phyloP scores from a whole-genome alignment of 2,329 filamentous ascomycete species.

The Exophiala bonariae region DNA sequence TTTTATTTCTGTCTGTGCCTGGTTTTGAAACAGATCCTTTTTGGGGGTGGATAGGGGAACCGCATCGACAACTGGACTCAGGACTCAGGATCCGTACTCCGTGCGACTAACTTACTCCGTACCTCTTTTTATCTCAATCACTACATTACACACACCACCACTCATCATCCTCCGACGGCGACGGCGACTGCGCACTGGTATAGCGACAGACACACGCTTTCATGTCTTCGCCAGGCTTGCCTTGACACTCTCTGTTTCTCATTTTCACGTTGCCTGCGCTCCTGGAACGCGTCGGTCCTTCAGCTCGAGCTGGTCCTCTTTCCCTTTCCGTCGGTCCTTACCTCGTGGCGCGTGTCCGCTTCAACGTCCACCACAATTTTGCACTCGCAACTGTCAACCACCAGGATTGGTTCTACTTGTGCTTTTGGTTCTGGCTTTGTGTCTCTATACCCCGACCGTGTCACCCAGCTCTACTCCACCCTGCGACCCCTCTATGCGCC shows the following conservation, averaged over 20 bases:
- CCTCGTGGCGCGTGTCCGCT: conserved; percentile 14
- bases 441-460: neutral
- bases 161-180: too few relatives aligned
- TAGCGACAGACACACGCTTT: too few relatives aligned
- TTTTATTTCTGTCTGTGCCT: neutral
- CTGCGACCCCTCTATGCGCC: conserved; percentile 18
- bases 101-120: too few relatives aligned
- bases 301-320: conserved; percentile 9
- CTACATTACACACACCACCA: too few relatives aligned
- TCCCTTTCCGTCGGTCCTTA: conserved; percentile 20
- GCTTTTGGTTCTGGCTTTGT: neutral
- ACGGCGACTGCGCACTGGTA: too few relatives aligned
- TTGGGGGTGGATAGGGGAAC: conserved; percentile 1
- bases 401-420: neutral
- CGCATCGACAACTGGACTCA: too few relatives aligned
- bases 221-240: neutral
- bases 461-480: too few relatives aligned
- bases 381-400: too few relatives aligned
- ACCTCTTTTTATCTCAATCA: too few relatives aligned
- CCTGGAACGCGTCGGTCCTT: conserved; percentile 11
- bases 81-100: too few relatives aligned
- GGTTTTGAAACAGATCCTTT: conserved; percentile 4
- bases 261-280: neutral
- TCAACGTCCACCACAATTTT: neutral
- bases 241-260: conserved; percentile 4